phyloP scores from a whole-genome alignment of 2,329 filamentous ascomycete species.

The Clarireedia monteithiana region DNA sequence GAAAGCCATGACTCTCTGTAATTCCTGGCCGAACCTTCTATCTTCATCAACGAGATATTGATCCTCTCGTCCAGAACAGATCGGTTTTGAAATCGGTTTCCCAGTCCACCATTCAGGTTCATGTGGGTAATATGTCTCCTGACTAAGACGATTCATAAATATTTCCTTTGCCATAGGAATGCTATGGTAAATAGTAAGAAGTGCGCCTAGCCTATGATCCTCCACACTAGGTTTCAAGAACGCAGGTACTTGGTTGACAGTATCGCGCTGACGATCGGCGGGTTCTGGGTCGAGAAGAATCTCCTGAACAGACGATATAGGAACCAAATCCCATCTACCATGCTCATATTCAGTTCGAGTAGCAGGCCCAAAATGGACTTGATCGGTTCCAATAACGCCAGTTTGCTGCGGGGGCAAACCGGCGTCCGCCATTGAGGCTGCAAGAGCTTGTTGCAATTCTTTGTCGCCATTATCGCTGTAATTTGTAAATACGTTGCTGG shows the following conservation, averaged over 20 bases:
- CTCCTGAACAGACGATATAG: constrained; percentile 26
- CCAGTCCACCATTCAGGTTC: constrained; percentile 56
- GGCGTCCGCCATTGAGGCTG: constrained; percentile 46
- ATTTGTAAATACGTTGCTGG: constrained; percentile 21
- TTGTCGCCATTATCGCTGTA: constrained; percentile 35
- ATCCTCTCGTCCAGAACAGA: constrained; percentile 11
- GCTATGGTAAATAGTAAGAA: constrained; percentile 51
- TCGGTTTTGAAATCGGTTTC: constrained; percentile 34
- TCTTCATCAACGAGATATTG: constrained; percentile 24
- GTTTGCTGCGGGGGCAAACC: constrained; percentile 43
- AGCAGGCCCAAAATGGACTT: constrained; percentile 52
- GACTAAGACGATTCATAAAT: constrained; percentile 38
- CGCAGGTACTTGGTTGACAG: constrained; percentile 36
- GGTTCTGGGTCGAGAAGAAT: constrained; percentile 31
- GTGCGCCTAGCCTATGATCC: constrained; percentile 37
- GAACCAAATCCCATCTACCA: constrained; percentile 53
- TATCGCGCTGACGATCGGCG: constrained; percentile 36
- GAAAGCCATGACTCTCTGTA: constrained; percentile 50
- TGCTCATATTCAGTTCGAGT: constrained; percentile 47
- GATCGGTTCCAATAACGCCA: constrained; percentile 35
- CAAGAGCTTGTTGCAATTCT: constrained; percentile 48
- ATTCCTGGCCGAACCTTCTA: constrained; percentile 41
- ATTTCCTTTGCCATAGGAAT: constrained; percentile 52
- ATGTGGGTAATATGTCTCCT: constrained; percentile 44
- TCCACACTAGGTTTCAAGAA: constrained; percentile 41